These are phyloP conservation scores for Thecaphora thlaspeos DNA, from an alignment of 1,284 basidiomycete genomes.

Conservation along the genomic window DNA sequence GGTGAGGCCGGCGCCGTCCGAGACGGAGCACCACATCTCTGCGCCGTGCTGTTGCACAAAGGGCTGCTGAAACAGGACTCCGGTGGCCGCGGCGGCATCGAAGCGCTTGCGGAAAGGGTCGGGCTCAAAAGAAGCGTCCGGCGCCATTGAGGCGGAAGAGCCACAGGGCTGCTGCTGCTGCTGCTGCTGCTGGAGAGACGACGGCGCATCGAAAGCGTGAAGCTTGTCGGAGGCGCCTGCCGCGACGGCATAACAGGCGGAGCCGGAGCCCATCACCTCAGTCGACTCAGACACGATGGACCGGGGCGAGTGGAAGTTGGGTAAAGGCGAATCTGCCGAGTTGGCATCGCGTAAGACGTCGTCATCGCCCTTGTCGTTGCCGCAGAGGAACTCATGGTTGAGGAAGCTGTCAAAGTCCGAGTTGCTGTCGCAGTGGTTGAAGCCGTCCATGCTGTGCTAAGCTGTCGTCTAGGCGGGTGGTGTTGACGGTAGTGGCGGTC, in stretches of 20 bases:
- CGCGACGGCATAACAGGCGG: no score
- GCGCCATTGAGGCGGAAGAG: neutral
- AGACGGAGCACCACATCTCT: conserved; percentile 3
- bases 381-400: neutral
- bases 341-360: no score
- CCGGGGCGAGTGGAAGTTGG: neutral
- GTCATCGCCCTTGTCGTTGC: neutral
- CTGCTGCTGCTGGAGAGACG: neutral
- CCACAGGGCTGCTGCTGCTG: no score
- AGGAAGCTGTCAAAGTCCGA: conserved; percentile 1
- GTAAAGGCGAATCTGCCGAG: neutral
- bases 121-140: neutral
- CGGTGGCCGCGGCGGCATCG: neutral
- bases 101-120: neutral
- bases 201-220: neutral
- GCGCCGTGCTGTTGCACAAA: neutral
- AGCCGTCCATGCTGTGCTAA: neutral
- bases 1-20: neutral
- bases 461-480: no score
- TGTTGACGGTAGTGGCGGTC: no score
- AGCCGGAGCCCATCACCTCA: neutral
- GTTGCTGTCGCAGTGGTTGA: neutral
- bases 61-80: neutral
- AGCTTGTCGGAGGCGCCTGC: neutral
- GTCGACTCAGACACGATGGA: neutral